These are phyloP conservation scores for Nakazawaea populi DNA, from an alignment of 805 yeast genomes.

Conservation along the genomic window DNA sequence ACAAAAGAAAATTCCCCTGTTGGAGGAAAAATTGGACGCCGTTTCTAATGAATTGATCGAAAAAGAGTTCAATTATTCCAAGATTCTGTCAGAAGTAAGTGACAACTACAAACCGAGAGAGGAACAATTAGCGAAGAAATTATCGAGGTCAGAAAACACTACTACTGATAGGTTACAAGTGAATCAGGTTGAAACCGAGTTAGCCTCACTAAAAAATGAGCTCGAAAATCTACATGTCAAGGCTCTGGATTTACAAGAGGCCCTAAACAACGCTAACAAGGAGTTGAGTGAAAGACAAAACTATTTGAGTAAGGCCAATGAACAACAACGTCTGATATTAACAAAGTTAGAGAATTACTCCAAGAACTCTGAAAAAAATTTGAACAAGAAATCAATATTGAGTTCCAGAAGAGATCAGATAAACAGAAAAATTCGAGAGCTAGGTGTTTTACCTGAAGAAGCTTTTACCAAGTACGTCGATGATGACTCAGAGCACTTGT, in stretches of 20 bases:
- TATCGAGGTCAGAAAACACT: constrained; percentile 16
- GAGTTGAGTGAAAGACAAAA: constrained; percentile 29
- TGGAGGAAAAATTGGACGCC: constrained; percentile 35
- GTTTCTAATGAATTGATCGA: constrained; percentile 33
- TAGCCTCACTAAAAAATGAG: constrained; percentile 15
- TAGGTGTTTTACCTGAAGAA: constrained; percentile 88
- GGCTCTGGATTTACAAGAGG: constrained; percentile 21
- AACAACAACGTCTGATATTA: constrained; percentile 48
- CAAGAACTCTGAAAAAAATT: constrained; percentile 56
- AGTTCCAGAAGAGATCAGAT: constrained; percentile 63
- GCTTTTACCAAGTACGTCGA: constrained; percentile 51
- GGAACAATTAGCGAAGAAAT: constrained; percentile 27
- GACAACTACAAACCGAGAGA: constrained; percentile 52
- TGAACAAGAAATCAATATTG: constrained; percentile 58
- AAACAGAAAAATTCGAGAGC: constrained; percentile 65
- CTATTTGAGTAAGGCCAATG: constrained; percentile 43
- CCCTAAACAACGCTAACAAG: constrained; percentile 22
- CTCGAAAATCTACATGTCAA: constrained; percentile 23
- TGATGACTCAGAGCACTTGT: constrained; percentile 41
- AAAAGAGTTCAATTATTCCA: constrained; percentile 41
- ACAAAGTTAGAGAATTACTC: constrained; percentile 55
- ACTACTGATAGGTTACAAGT: constrained; percentile 5
- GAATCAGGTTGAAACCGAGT: constrained; percentile 13
- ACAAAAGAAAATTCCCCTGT: constrained; percentile 26
- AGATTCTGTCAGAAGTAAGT: constrained; percentile 48